Conservation (phyloP, 306 rosid species). For the Prunus armeniaca region DNA sequence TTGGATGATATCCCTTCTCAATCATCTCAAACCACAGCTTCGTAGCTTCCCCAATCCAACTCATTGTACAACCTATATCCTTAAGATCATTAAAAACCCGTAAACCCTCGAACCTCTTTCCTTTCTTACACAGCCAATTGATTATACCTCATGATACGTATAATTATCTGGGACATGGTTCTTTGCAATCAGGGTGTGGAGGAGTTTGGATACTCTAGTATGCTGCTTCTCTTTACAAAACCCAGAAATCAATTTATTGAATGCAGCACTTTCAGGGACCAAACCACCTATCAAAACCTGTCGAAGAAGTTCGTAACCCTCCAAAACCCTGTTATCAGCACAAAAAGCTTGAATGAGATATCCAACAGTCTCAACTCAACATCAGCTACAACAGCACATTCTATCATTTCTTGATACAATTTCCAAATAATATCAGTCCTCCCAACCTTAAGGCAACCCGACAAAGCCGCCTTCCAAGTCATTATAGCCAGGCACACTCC, state of each 20-base stretch:
- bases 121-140: slow-evolving; percentile 49
- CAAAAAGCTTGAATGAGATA: slow-evolving; percentile 61
- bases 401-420: slow-evolving; percentile 57
- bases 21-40: slow-evolving; percentile 87
- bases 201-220: slow-evolving; percentile 52
- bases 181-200: slow-evolving; percentile 62
- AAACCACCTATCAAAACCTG: slow-evolving; percentile 55
- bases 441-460: slow-evolving; percentile 43
- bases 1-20: slow-evolving; percentile 58
- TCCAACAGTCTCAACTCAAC: slow-evolving; percentile 53
- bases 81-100: slow-evolving; percentile 64
- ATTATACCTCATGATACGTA: slow-evolving; percentile 58
- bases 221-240: slow-evolving; percentile 43
- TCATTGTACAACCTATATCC: slow-evolving; percentile 61
- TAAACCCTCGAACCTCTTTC: slow-evolving; percentile 36
- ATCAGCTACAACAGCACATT: slow-evolving; percentile 45
- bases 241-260: slow-evolving; percentile 50
- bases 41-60: slow-evolving; percentile 54
- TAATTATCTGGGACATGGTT: slow-evolving; percentile 37
- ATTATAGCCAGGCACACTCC: slow-evolving; percentile 42
- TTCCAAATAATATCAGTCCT: slow-evolving; percentile 67
- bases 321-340: slow-evolving; percentile 33
- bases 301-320: slow-evolving; percentile 59
- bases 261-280: slow-evolving; percentile 44
- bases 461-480: slow-evolving; percentile 58